Percentiles rank a stretch among this genome's conserved stretches.
Evolutionary conservation across 75 land plant species (phyloP).

Genomic region (Picea sitchensis): DNA sequence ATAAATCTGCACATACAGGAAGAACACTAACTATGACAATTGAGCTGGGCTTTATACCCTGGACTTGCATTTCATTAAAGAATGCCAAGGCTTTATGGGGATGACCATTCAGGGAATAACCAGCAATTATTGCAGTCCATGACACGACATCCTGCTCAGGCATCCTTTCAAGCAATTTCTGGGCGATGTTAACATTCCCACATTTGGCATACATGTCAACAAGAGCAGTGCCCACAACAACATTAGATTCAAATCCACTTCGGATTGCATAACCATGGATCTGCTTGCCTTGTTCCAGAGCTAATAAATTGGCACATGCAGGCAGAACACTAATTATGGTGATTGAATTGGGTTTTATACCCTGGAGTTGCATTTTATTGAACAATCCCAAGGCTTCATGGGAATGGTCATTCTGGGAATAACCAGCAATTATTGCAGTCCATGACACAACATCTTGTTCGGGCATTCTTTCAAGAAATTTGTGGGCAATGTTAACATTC

Average conservation of each 20-base stretch:
- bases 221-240: slow-evolving; percentile 47
- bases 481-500: slow-evolving; percentile 27
- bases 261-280: slow-evolving; percentile 25
- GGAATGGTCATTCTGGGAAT: slow-evolving; percentile 47
- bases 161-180: slow-evolving; percentile 40
- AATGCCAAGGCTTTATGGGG: slow-evolving; percentile 19
- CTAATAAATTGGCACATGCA: slow-evolving; percentile 28
- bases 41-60: slow-evolving; percentile 44
- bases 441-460: slow-evolving; percentile 48
- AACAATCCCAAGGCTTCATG: slow-evolving; percentile 37
- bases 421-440: slow-evolving; percentile 69
- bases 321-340: slow-evolving; percentile 45
- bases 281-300: slow-evolving; percentile 18
- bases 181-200: slow-evolving; percentile 29
- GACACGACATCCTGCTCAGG: slow-evolving; percentile 52
- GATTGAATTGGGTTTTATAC: slow-evolving; percentile 40
- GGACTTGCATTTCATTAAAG: slow-evolving; percentile 34
- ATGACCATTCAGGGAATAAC: slow-evolving; percentile 35
- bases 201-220: slow-evolving; percentile 67
- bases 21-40: slow-evolving; percentile 34
- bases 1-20: slow-evolving; percentile 32
- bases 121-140: slow-evolving; percentile 65
- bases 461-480: slow-evolving; percentile 44
- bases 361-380: slow-evolving; percentile 34
- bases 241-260: slow-evolving; percentile 34